Evolutionary conservation across 331 rosid genomes (phyloP), one percentile per base, ranked within the genome.

Genomic region (Spiraea crenata): DNA sequence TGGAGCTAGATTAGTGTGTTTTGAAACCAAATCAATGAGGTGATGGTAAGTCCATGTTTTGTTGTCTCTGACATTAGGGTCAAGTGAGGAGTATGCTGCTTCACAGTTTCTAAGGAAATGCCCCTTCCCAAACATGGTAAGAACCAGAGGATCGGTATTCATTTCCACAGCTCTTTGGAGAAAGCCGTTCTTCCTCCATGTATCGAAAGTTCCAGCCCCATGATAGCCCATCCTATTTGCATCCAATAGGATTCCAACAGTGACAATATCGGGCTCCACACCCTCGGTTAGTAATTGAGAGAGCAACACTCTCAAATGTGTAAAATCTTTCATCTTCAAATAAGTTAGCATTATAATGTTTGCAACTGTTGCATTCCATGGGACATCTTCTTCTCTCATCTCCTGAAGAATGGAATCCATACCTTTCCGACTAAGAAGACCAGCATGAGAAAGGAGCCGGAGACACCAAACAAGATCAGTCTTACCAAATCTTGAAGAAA

Each of bases 81-180:
- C 77, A 65, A 88, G 85, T 3, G 83, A 73, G 65, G 91, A 76
- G 82, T 77, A 87, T 39, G 74, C 77, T 63, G 58, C 74, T 81
- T 86, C 92, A 67, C 86, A 85, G 57, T 74, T 73, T 77, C 73
- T 72, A 42, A 86, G 91, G 76, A 91, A 86, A 72, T 69, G 63
- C 11, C 92, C 97, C 76, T 88, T 86, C 69, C 97, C 97, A 79
- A 91, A 91, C 17, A 92, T 83, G 59, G 81, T 57, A 65, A 91
- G 81, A 76, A 88, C 95, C 31, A 88, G 78, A 25, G 92, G 76
- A 85, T 91, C 89, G 2, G 92, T 86, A 66, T 85, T 69, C 85
- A 85, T 85, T 69, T 88, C 88, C 44, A 82, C 95, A 61, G 61
- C 67, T 65, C 73, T 69, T 63, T 73, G 38, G 38, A 86, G 88